Conservation (phyloP, 331 rosid species). For the Stylosanthes scabra region DNA sequence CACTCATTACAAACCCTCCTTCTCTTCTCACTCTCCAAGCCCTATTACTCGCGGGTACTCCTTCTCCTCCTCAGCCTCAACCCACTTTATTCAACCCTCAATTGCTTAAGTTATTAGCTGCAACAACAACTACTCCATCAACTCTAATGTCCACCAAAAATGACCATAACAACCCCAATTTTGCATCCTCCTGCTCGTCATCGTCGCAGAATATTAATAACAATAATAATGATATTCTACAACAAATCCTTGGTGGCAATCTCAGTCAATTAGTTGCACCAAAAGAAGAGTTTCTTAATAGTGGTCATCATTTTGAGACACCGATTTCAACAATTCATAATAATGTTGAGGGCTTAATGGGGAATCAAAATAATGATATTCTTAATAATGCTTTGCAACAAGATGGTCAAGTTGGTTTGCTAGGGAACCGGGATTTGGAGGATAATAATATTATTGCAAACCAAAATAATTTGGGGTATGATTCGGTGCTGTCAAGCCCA, state of each 20-base stretch:
- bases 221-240: constrained; percentile 24
- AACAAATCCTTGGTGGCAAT: constrained; percentile 41
- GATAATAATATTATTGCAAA: constrained; percentile 35
- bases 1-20: constrained; percentile 55
- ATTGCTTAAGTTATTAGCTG: constrained; percentile 46
- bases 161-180: constrained; percentile 47
- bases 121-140: constrained; percentile 2
- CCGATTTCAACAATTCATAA: background rate
- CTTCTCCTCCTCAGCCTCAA: constrained; percentile 41
- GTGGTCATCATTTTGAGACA: background rate
- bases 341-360: constrained; percentile 35
- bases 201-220: constrained; percentile 25
- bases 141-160: constrained; percentile 47
- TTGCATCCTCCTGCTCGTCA: constrained; percentile 12
- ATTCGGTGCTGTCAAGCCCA: constrained; percentile 64
- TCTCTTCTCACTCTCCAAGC: constrained; percentile 56
- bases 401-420: constrained; percentile 38
- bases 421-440: constrained; percentile 33
- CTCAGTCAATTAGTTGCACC: background rate
- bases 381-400: constrained; percentile 38
- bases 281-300: background rate
- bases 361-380: constrained; percentile 10
- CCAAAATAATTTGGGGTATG: constrained; percentile 45
- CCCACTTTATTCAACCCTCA: constrained; percentile 53
- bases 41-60: constrained; percentile 30